These are phyloP conservation scores for Triticum timopheevii DNA, from an alignment of 176 grass and related monocot species.

Conservation along the genomic window DNA sequence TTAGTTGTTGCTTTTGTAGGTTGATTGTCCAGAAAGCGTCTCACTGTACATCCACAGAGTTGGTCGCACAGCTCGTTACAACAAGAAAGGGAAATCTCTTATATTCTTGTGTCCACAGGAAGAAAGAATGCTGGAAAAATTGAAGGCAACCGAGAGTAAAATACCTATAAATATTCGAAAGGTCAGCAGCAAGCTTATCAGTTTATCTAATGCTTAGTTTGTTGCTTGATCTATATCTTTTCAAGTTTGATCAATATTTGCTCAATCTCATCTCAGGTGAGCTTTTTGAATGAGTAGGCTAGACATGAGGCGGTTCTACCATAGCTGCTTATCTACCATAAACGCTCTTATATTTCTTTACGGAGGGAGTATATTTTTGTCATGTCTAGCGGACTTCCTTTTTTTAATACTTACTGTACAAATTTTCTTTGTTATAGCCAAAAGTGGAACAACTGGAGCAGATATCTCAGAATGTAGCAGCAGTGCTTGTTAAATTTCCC, in stretches of 20 bases:
- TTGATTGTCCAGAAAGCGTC: slow-evolving; percentile 86
- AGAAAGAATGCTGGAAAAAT: slow-evolving; percentile 77
- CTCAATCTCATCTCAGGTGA: not conserved
- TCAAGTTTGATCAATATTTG: not conserved
- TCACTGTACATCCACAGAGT: slow-evolving; percentile 87
- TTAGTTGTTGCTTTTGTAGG: slow-evolving; percentile 35
- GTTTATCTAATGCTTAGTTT: not conserved
- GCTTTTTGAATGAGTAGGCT: not conserved
- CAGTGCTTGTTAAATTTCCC: slow-evolving; percentile 73
- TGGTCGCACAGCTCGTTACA: slow-evolving; percentile 90
- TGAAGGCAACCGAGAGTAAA: slow-evolving; percentile 75
- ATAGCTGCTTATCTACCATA: not conserved
- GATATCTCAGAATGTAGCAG: slow-evolving; percentile 73
- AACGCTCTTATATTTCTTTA: too few relatives aligned
- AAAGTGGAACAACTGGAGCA: slow-evolving; percentile 67
- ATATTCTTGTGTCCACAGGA: slow-evolving; percentile 85
- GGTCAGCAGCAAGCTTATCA: slow-evolving; percentile 34
- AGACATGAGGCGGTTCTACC: not conserved
- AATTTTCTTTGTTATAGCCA: slow-evolving; percentile 50
- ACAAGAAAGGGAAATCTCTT: slow-evolving; percentile 73
- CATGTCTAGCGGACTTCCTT: slow-evolving; percentile 10
- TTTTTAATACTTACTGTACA: not conserved
- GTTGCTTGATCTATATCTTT: not conserved
- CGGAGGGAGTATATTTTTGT: not conserved
- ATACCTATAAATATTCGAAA: slow-evolving; percentile 67